These are phyloP conservation scores for Arthrobotrys pseudoclavata DNA, from an alignment of 2,329 filamentous ascomycete species.

Conservation along the genomic window DNA sequence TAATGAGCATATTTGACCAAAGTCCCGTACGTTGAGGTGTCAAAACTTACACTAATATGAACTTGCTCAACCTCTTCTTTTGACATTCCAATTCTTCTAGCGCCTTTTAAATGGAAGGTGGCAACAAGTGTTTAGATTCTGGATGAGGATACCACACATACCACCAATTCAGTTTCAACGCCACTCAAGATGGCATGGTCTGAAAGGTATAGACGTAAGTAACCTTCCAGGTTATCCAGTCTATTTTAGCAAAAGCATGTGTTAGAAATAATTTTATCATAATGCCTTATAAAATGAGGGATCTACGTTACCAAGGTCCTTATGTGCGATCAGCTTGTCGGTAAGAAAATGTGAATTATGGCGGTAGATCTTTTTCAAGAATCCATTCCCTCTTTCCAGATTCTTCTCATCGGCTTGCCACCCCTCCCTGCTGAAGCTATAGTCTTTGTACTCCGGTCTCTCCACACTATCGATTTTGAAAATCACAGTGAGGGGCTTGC, in stretches of 20 bases:
- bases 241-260: conserved; percentile 55
- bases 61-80: conserved; percentile 67
- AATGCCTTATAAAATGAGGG: background rate
- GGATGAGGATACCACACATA: conserved; percentile 73
- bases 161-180: conserved; percentile 72
- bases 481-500: conserved; percentile 74
- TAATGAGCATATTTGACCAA: background rate
- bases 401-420: conserved; percentile 74
- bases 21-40: background rate
- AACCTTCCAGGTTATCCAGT: conserved; percentile 72
- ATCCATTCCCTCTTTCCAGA: conserved; percentile 70
- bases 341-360: conserved; percentile 65
- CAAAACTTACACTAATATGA: conserved; percentile 60
- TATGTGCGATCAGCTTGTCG: conserved; percentile 67
- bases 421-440: conserved; percentile 70
- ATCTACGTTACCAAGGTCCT: conserved; percentile 66
- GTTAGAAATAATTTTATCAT: conserved; percentile 62
- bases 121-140: conserved; percentile 71
- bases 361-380: conserved; percentile 70
- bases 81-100: conserved; percentile 69
- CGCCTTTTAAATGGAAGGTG: conserved; percentile 72
- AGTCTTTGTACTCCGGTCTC: conserved; percentile 73
- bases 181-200: conserved; percentile 72
- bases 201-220: conserved; percentile 73
- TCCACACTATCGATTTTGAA: conserved; percentile 71